Base-by-base conservation (phyloP, 1,139 yeast species). In the Pichia sp. region DNA sequence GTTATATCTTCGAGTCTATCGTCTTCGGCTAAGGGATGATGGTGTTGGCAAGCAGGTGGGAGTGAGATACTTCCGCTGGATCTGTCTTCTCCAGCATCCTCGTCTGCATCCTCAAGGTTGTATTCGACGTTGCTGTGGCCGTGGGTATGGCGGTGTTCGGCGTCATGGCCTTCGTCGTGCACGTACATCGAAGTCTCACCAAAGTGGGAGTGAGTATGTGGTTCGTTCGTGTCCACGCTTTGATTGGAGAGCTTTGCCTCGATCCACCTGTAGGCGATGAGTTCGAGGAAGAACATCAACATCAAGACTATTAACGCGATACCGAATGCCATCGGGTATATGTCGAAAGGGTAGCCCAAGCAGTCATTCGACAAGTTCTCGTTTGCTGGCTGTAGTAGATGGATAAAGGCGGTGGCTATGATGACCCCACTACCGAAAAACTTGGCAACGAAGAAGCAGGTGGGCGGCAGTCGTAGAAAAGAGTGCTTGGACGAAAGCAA, bases 381-480 rank as follows among this genome's bases (percentile, higher is more conserved):
- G 61, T 76, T 72, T 4, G 96, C 96, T 0, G 96, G 96, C 62
- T 84, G 83, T 60, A 91, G 75, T 60, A 91, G 74, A 71, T 91
- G 97, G 55, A 91, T 84, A 63, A 89, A 86, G 0, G 95, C 90
- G 1, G 97, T 91, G 1, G 97, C 93, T 6, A 90, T 76, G 66
- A 91, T 90, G 51, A 91, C 97, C 50, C 97, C 97, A 1, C 95
- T 84, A 58, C 97, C 97, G 68, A 91, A 90, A 72, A 81, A 89
- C 65, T 88, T 88, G 53, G 91, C 87, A 44, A 83, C 70, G 65
- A 87, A 84, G 67, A 83, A 89, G 57, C 84, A 78, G 78, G 80
- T 75, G 8, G 75, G 66, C 3, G 89, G 91, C 61, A 86, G 61
- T 58, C 78, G 73, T 46, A 84, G 71, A 57, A 76, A 74, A 0